Conservation (phyloP, 768 basidiomycete species). For the Amanita pallidorosea region DNA sequence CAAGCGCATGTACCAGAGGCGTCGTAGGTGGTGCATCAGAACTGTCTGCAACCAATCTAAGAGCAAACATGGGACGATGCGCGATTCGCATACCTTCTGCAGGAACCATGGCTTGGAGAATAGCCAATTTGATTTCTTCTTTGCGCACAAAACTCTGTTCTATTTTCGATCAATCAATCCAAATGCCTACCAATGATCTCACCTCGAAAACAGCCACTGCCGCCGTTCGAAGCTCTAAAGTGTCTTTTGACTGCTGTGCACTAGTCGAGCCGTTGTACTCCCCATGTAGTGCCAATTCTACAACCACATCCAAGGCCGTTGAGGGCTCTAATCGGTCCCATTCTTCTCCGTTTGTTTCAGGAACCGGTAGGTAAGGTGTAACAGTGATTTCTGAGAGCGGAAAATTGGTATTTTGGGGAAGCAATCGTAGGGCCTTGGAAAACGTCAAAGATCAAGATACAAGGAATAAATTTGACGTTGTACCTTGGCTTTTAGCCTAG, state of each 20-base stretch:
- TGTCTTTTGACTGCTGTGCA: constrained; percentile 50
- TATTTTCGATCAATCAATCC: constrained; percentile 1
- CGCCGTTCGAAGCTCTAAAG: constrained; percentile 62
- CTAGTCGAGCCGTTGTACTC: constrained; percentile 70
- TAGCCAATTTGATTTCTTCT: constrained; percentile 59
- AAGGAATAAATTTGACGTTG: constrained; percentile 3
- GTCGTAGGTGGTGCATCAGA: constrained; percentile 39
- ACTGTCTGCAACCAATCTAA: constrained; percentile 12
- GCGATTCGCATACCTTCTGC: constrained; percentile 26
- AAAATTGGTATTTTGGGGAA: constrained; percentile 39
- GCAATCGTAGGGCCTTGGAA: constrained; percentile 32
- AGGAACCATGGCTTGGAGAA: constrained; percentile 67
- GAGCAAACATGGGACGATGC: not conserved
- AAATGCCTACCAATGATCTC: constrained; percentile 1
- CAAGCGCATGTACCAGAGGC: constrained; percentile 61
- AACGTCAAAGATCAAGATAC: constrained; percentile 4
- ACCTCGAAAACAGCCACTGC: constrained; percentile 84
- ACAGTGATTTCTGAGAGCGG: constrained; percentile 58
- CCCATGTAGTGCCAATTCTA: constrained; percentile 77
- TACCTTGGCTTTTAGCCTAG: constrained; percentile 79
- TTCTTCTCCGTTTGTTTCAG: constrained; percentile 82
- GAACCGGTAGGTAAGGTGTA: constrained; percentile 66
- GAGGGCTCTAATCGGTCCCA: constrained; percentile 81
- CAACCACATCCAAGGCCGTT: constrained; percentile 72
- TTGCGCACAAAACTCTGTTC: constrained; percentile 64